Conservation (phyloP, 2,329 filamentous ascomycete species). For the Podosphaera fusca region DNA sequence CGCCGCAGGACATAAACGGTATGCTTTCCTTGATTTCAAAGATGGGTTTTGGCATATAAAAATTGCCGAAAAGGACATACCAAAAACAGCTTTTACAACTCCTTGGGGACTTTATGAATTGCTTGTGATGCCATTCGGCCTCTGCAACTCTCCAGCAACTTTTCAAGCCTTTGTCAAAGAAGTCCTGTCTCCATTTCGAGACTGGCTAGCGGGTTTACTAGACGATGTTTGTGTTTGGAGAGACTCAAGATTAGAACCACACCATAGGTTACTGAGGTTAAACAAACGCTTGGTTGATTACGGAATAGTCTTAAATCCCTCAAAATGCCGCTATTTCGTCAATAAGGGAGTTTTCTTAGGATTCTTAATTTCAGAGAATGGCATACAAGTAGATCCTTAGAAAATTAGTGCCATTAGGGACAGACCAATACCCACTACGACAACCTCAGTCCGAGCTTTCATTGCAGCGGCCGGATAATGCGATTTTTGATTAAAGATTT, state of each 20-base stretch:
- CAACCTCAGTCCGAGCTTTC: background rate
- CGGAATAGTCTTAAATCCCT: background rate
- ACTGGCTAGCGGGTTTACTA: background rate
- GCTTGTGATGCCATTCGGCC: constrained; percentile 2
- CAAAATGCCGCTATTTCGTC: background rate
- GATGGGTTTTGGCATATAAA: background rate
- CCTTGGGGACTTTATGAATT: background rate
- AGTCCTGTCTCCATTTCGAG: background rate
- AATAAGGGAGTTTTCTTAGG: background rate
- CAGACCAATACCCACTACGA: background rate
- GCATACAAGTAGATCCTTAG: background rate
- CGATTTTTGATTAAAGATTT: background rate
- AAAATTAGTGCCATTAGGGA: background rate
- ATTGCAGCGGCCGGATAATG: background rate
- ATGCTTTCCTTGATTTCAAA: background rate
- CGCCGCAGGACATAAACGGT: background rate
- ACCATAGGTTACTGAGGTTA: background rate
- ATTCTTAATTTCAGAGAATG: background rate
- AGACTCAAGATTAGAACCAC: background rate
- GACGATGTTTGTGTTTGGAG: background rate
- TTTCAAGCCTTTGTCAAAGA: background rate
- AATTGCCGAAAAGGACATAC: background rate
- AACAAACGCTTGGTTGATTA: background rate
- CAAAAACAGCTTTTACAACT: background rate
- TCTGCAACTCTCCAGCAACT: no score